Conservation (phyloP, 495 filamentous ascomycete genomes). For the Lasiosphaeria hispida region DNA sequence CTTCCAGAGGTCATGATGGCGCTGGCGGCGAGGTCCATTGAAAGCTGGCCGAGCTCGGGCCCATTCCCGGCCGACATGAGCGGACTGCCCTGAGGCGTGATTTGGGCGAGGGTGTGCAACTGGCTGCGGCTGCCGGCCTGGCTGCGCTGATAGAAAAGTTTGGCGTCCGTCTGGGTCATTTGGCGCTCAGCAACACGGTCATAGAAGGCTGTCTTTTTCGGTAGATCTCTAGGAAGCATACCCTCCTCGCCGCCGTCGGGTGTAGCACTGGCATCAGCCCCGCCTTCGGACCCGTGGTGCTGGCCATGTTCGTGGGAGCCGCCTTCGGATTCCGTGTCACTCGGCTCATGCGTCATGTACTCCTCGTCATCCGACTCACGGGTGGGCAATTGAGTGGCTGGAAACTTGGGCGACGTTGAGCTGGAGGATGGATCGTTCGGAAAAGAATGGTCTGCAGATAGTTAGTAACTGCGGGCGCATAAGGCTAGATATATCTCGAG, state of each 20-base stretch:
- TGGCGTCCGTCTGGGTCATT: constrained; percentile 86
- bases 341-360: constrained; percentile 20
- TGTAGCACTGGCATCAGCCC: background rate
- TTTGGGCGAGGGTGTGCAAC: constrained; percentile 47
- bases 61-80: constrained; percentile 38
- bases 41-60: constrained; percentile 28
- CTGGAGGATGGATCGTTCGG: constrained; percentile 26
- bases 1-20: constrained; percentile 8
- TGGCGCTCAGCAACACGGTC: constrained; percentile 87
- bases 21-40: constrained; percentile 19
- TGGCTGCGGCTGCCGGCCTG: constrained; percentile 58
- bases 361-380: constrained; percentile 36
- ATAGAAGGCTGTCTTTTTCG: constrained; percentile 77
- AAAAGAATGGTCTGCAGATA: constrained; percentile 17
- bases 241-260: constrained; percentile 37
- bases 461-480: too few relatives aligned
- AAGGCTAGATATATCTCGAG: too few relatives aligned
- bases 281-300: constrained; percentile 3
- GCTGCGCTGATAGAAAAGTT: constrained; percentile 90
- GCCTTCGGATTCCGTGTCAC: constrained; percentile 32
- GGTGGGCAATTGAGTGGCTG: constrained; percentile 22
- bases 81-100: constrained; percentile 50
- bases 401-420: constrained; percentile 28
- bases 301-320: constrained; percentile 17
- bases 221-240: constrained; percentile 70